These are phyloP conservation scores for Chloris gayana DNA, from an alignment of 176 grass and related monocot genomes.

Conservation along the genomic window DNA sequence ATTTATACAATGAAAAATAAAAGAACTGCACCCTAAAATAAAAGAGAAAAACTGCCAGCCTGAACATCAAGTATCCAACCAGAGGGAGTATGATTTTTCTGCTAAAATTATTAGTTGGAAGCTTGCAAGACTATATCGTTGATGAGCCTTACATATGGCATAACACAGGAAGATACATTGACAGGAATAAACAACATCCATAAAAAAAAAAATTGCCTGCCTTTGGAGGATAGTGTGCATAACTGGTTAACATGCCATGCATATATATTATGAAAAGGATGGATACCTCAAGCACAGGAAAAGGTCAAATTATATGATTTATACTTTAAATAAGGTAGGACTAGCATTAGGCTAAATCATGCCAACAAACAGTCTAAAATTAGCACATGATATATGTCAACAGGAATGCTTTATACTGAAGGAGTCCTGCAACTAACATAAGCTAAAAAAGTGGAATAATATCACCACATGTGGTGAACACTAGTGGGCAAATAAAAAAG, in stretches of 20 bases:
- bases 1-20: slow-evolving; percentile 24
- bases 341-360: slow-evolving; percentile 18
- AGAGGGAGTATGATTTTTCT: not conserved
- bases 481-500: slow-evolving; percentile 7
- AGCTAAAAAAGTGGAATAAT: slow-evolving; percentile 8
- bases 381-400: not conserved
- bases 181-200: not conserved
- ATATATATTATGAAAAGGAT: slow-evolving; percentile 6
- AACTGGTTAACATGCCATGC: not conserved
- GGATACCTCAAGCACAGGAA: slow-evolving; percentile 7
- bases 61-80: not conserved
- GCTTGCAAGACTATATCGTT: not conserved
- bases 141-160: not conserved
- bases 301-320: not conserved
- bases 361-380: slow-evolving; percentile 6
- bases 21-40: not conserved
- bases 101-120: not conserved
- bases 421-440: not conserved
- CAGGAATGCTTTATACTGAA: not conserved
- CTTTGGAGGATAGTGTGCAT: not conserved
- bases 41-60: not conserved
- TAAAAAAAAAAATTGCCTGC: not conserved
- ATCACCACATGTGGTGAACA: slow-evolving; percentile 29
- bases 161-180: not conserved
- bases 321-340: not conserved